Evolutionary conservation across 2,329 filamentous ascomycete species (phyloP), one percentile per base, ranked within the genome.

Genomic region (Ploettnerulaceae sp.): DNA sequence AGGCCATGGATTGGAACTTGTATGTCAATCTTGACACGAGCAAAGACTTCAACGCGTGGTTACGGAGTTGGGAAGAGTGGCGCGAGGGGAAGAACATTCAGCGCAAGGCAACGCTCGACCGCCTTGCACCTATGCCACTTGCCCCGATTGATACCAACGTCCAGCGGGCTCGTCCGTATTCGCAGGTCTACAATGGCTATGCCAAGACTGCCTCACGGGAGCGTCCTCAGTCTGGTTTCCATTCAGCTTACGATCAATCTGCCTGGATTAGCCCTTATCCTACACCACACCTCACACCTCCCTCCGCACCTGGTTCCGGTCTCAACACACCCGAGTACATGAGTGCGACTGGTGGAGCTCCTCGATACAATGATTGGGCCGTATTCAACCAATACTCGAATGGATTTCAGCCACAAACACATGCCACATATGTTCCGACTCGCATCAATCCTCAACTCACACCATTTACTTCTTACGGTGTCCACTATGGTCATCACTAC

Each of bases 61-160:
- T 77, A 34, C 69, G 74, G 47, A 80, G 79, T 60, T 87, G 83
- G 83, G 74, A 81, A 47, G 74, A 74, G 21, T 86, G 80, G 70
- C 72, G 64, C 67, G 69, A 57, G 61, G 66, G 47, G 67, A 73
- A 58, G 51, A 64, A 67, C 69, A 56, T 66, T 64, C 43, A 64
- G 60, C 61, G 58, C 34, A 58, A 56, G 26, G 57, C 57, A 4
- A 60, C 60, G 4, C 57, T 63, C 18, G 55, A 71, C 66, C 54
- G 71, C 67, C 55, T 68, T 62, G 55, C 68, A 65, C 57, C 41
- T 11, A 33, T 43, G 40, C 47, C 69, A 66, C 51, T 64, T 43
- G 57, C 61, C 24, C 59, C 58, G 40, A 76, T 86, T 52, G 78
- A 86, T 58, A 86, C 82, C 42, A 81, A 76, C 53, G 67, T 84